Conservation (phyloP, 768 basidiomycete genomes). For the Trametes cubensis region DNA sequence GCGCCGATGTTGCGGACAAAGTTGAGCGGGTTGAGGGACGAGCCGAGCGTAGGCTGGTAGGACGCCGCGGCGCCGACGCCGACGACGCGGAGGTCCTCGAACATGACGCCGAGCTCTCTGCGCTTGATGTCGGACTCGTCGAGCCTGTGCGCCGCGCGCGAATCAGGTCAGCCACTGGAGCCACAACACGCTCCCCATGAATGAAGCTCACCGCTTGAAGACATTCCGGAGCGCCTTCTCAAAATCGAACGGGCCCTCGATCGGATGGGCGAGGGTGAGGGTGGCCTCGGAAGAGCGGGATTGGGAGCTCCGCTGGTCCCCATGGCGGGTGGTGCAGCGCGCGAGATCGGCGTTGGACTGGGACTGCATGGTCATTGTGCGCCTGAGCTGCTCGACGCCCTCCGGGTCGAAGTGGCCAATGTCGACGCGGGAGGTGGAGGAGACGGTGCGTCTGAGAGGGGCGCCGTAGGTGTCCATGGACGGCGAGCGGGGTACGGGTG, state of each 20-base stretch:
- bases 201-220: constrained; percentile 27
- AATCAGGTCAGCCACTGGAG: not conserved
- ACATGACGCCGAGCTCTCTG: constrained; percentile 63
- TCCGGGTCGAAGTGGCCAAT: constrained; percentile 57
- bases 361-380: constrained; percentile 37
- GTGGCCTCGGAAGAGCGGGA: constrained; percentile 21
- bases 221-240: constrained; percentile 33
- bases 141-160: constrained; percentile 36
- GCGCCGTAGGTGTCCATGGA: not conserved
- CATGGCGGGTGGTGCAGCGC: constrained; percentile 12
- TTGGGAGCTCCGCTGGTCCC: constrained; percentile 5
- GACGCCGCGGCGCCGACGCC: constrained; percentile 60
- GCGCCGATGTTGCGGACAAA: constrained; percentile 47
- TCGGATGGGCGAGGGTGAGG: constrained; percentile 23
- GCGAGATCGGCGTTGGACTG: constrained; percentile 17
- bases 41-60: constrained; percentile 63
- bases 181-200: not conserved
- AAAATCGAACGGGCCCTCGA: constrained; percentile 34
- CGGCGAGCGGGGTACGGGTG: not conserved
- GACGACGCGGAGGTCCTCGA: constrained; percentile 59
- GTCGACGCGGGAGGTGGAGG: constrained; percentile 34
- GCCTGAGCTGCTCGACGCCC: constrained; percentile 47
- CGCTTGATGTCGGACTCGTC: constrained; percentile 51
- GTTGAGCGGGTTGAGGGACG: constrained; percentile 56
- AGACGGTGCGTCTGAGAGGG: constrained; percentile 1